phyloP scores from a whole-genome alignment of 208 protist genomes.

The Wallacemonas rigidus region DNA sequence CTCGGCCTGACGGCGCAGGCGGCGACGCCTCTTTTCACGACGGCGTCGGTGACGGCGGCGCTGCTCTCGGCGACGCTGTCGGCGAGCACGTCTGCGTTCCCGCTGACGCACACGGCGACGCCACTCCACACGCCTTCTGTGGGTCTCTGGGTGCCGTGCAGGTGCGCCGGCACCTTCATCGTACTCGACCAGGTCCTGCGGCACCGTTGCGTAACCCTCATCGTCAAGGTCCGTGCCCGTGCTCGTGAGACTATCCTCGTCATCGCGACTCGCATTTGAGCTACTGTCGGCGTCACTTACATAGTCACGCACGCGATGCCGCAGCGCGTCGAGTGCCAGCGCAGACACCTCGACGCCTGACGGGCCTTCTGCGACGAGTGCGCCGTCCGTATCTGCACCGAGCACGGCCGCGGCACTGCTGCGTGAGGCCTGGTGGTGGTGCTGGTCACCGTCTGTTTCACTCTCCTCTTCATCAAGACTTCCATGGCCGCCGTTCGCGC shows the following conservation, averaged over 20 bases:
- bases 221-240: neutral
- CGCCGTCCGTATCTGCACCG: neutral
- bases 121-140: neutral
- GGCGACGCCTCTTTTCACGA: constrained; percentile 9
- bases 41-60: neutral
- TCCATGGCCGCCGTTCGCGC: neutral
- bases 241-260: neutral
- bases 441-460: no score
- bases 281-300: constrained; percentile 4
- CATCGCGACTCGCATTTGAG: neutral
- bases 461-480: neutral
- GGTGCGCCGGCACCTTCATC: neutral
- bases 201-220: neutral
- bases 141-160: neutral
- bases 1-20: constrained; percentile 2
- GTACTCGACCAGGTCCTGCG: neutral
- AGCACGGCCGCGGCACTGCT: no score
- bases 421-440: no score
- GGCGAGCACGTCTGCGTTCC: constrained; percentile 7
- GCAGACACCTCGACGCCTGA: constrained; percentile 17
- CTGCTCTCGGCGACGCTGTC: neutral
- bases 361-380: constrained; percentile 9
- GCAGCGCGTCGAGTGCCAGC: constrained; percentile 16
- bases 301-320: constrained; percentile 7
- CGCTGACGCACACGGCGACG: constrained; percentile 9